Base-by-base conservation (phyloP, 2,329 filamentous ascomycete species). In the Cordyceps tenuipes region DNA sequence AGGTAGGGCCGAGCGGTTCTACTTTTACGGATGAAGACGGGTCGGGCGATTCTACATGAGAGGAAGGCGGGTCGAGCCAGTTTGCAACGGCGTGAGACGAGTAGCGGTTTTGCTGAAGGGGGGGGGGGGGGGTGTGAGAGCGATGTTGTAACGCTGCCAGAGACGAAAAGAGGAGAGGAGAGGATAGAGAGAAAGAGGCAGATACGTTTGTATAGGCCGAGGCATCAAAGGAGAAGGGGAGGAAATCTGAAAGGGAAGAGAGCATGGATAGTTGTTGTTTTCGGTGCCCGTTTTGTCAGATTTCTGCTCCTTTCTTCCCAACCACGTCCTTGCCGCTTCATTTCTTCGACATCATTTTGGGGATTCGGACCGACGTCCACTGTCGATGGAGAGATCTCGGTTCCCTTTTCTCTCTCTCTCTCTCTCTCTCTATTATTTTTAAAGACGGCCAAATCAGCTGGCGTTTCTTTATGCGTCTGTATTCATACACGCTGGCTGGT, bases 261-360 rank as follows among this genome's bases (percentile, higher is more conserved):
- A n/a, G n/a, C 29, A 57, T 57, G 55, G 55, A 57, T 50, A 21
- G n/a, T n/a, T 50, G 43, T 57, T 57, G 15, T 49, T 57, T 57
- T 49, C 3, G 10, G 26, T 48, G 29, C n/a, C n/a, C n/a, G n/a
- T n/a, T n/a, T 36, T 23, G 43, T 34, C 34, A n/a, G 3, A 43
- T 6, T 17, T n/a, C 26, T 29, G 26, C 26, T 6, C 26, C 6
- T 44, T n/a, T 44, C 41, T n/a, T n/a, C n/a, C 15, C 41, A 44
- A 44, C 6, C 3, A 19, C n/a, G 10, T 15, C 17, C n/a, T 5
- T 6, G n/a, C n/a, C 36, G 8, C 19, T 48, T 36, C 3, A n/a
- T 26, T 2, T 23, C 9, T 19, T 19, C 21, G 17, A 17, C n/a
- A 3, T 44, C 31, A 8, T 39, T 15, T 15, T 41, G 43, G 17